phyloP scores from a whole-genome alignment of 495 filamentous ascomycete genomes.

The Hypoxylon lenormandii region DNA sequence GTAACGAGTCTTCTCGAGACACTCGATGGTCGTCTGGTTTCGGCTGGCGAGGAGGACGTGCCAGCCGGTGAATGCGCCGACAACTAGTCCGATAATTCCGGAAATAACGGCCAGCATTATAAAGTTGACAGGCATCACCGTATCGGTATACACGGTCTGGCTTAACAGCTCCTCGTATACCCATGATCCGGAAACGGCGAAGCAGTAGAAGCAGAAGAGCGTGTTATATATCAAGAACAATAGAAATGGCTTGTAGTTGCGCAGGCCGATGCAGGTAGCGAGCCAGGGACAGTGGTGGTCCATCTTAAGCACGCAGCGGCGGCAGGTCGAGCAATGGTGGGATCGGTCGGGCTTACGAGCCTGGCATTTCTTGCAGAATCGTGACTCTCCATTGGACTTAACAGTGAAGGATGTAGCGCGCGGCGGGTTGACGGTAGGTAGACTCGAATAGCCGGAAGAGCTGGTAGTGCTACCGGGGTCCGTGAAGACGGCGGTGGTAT shows the following conservation, averaged over 20 bases:
- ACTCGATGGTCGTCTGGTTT: conserved; percentile 93
- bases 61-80: conserved; percentile 91
- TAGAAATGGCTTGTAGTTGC: conserved; percentile 95
- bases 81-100: conserved; percentile 89
- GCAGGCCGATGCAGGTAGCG: conserved; percentile 91
- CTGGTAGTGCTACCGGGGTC: conserved; percentile 77
- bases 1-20: conserved; percentile 92
- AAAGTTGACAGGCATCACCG: conserved; percentile 87
- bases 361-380: conserved; percentile 98
- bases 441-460: conserved; percentile 63
- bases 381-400: conserved; percentile 83
- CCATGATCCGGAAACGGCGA: conserved; percentile 77
- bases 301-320: conserved; percentile 96
- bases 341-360: conserved; percentile 92
- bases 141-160: conserved; percentile 69
- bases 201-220: conserved; percentile 85
- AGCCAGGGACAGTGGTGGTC: conserved; percentile 99
- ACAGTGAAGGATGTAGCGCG: conserved; percentile 83
- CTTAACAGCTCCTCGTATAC: conserved; percentile 83
- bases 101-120: conserved; percentile 85
- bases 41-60: conserved; percentile 83
- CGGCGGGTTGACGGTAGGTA: conserved; percentile 61
- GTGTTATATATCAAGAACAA: conserved; percentile 93
- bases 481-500: conserved; percentile 92
- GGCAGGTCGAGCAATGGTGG: conserved; percentile 95